Percentiles rank a stretch among this genome's conserved stretches.
phyloP scores from a whole-genome alignment of 768 basidiomycete genomes.

The Suillus placidus region DNA sequence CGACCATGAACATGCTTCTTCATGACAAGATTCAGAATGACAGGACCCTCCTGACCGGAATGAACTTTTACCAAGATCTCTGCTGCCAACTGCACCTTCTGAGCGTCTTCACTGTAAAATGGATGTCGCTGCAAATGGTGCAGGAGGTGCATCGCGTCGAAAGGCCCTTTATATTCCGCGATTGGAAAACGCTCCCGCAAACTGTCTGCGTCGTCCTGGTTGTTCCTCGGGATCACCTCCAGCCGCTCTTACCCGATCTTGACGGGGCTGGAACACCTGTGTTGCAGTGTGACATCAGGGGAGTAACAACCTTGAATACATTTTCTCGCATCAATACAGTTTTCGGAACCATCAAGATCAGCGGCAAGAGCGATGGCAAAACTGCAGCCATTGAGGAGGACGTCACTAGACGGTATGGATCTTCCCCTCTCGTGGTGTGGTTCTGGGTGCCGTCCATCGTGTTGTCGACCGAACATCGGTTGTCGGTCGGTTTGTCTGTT shows the following conservation, averaged over 20 bases:
- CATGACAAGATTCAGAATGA: slow-evolving; percentile 19
- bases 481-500: slow-evolving; percentile 21
- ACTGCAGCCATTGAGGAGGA: slow-evolving; percentile 20
- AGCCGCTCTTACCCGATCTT: slow-evolving; percentile 25
- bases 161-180: slow-evolving; percentile 28
- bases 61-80: slow-evolving; percentile 50
- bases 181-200: slow-evolving; percentile 33
- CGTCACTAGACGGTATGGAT: slow-evolving; percentile 18
- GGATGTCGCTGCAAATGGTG: slow-evolving; percentile 20
- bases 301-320: slow-evolving; percentile 10
- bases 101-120: slow-evolving; percentile 37
- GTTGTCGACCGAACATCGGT: slow-evolving; percentile 13
- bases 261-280: slow-evolving; percentile 19
- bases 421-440: slow-evolving; percentile 24
- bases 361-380: slow-evolving; percentile 22
- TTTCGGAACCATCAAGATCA: slow-evolving; percentile 23
- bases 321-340: slow-evolving; percentile 27
- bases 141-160: slow-evolving; percentile 13
- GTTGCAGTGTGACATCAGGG: slow-evolving; percentile 28
- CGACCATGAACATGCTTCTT: slow-evolving; percentile 42
- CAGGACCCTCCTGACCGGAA: slow-evolving; percentile 24
- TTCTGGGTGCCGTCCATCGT: slow-evolving; percentile 19
- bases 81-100: slow-evolving; percentile 45
- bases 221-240: slow-evolving; percentile 34
- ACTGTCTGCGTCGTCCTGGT: slow-evolving; percentile 36